Evolutionary conservation across 768 basidiomycete genomes (phyloP).

Genomic region (Termitomyces titanicus): DNA sequence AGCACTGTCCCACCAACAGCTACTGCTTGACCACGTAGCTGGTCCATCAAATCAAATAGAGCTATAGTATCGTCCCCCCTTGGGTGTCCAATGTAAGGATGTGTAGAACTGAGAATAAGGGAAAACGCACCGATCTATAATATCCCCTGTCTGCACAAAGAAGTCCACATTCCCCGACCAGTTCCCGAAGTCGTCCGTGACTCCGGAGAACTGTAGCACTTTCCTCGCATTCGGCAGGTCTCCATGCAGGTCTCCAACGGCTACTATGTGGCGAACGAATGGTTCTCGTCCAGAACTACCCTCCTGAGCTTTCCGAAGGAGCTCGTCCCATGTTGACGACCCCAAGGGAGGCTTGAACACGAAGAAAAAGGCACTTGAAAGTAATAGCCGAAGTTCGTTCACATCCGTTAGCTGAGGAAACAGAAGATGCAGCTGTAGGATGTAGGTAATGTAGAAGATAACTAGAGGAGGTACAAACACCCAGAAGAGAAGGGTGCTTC

Average conservation of each 20-base stretch:
- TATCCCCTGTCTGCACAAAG: constrained; percentile 95
- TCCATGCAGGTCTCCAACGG: constrained; percentile 91
- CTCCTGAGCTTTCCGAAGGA: neutral
- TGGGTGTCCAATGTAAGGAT: neutral
- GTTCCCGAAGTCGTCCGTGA: constrained; percentile 65
- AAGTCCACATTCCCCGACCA: constrained; percentile 85
- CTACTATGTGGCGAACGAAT: constrained; percentile 64
- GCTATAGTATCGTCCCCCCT: constrained; percentile 90
- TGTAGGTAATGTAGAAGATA: constrained; percentile 17
- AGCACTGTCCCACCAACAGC: constrained; percentile 68
- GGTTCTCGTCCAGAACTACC: constrained; percentile 13
- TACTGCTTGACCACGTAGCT: constrained; percentile 70
- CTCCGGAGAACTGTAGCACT: constrained; percentile 77
- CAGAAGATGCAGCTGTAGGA: constrained; percentile 17
- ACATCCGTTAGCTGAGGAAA: constrained; percentile 12
- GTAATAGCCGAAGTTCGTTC: neutral
- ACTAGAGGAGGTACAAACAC: constrained; percentile 13
- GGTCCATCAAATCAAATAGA: constrained; percentile 83
- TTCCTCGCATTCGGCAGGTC: constrained; percentile 76
- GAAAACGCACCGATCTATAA: constrained; percentile 74
- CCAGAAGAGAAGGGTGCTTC: constrained; percentile 11
- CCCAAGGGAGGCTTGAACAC: constrained; percentile 13
- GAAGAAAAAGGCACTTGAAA: constrained; percentile 5
- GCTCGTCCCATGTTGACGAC: constrained; percentile 4
- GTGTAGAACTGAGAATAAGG: neutral